Evolutionary conservation across 345 rosid genomes (phyloP).

Genomic region (Aquilaria malaccensis): DNA sequence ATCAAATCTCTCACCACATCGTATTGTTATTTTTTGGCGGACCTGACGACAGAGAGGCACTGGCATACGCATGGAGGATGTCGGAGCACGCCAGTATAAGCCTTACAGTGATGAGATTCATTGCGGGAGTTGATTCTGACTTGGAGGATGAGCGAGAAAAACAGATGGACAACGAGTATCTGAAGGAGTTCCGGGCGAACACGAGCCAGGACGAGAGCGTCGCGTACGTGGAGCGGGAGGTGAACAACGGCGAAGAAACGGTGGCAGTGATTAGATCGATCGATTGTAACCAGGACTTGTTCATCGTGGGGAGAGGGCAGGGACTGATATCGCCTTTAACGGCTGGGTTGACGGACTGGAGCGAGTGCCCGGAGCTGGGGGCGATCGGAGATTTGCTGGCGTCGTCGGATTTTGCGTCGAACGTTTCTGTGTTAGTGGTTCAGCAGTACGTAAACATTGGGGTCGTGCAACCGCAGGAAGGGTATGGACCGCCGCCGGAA

Average conservation of each 20-base stretch:
- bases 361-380: constrained; percentile 98
- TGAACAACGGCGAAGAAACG: constrained; percentile 78
- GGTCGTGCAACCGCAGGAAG: constrained; percentile 27
- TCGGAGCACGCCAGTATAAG: constrained; percentile 55
- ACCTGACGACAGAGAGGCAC: constrained; percentile 79
- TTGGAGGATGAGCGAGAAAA: constrained; percentile 25
- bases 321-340: constrained; percentile 66
- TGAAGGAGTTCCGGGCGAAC: constrained; percentile 44
- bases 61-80: constrained; percentile 84
- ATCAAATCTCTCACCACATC: constrained; percentile 52
- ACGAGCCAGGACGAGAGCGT: constrained; percentile 38
- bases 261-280: constrained; percentile 64
- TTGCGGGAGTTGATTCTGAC: constrained; percentile 30
- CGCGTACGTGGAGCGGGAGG: constrained; percentile 41
- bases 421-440: constrained; percentile 75
- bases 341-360: constrained; percentile 94
- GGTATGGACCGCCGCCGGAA: constrained; percentile 35
- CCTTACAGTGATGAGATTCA: constrained; percentile 54
- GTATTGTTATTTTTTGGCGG: constrained; percentile 84
- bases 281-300: constrained; percentile 67
- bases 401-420: constrained; percentile 80
- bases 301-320: constrained; percentile 88
- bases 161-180: constrained; percentile 47
- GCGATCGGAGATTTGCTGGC: constrained; percentile 92
- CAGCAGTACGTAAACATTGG: constrained; percentile 42